Evolutionary conservation across 441 rosid species (phyloP).

Genomic region (Lepidium campestre): DNA sequence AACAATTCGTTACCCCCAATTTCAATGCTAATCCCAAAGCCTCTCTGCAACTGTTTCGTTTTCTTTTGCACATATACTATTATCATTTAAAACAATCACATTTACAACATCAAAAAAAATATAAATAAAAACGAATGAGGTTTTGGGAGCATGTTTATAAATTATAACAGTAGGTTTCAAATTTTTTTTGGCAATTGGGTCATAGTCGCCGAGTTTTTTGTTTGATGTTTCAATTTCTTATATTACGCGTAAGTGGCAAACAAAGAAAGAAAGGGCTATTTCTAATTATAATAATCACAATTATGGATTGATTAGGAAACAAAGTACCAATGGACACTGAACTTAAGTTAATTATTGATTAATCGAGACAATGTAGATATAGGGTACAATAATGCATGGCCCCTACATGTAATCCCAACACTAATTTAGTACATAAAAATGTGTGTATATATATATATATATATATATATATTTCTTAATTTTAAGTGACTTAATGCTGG

Average conservation of each 20-base stretch:
- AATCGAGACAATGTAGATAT: background rate
- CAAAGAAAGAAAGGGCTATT: constrained; percentile 11
- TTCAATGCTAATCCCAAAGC: background rate
- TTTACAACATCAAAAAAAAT: too few relatives aligned
- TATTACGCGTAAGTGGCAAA: constrained; percentile 27
- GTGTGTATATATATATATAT: too few relatives aligned
- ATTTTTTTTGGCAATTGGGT: constrained; percentile 2
- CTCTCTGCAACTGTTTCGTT: background rate
- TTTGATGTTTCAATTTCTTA: background rate
- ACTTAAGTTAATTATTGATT: background rate
- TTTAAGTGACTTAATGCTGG: background rate
- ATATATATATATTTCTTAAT: too few relatives aligned
- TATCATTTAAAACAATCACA: too few relatives aligned
- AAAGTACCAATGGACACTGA: background rate
- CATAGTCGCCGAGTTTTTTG: background rate
- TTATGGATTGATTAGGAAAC: background rate
- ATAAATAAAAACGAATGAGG: too few relatives aligned
- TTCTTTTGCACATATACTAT: too few relatives aligned
- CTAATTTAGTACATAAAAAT: background rate
- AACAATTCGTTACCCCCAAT: background rate
- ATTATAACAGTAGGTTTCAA: background rate
- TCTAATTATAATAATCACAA: constrained; percentile 9
- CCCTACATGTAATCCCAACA: background rate
- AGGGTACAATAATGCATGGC: constrained; percentile 16
- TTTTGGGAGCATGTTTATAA: background rate